Percentiles rank a stretch among this genome's conserved stretches.
Conservation (phyloP, 805 yeast species). For the Kuraishia piskuri region DNA sequence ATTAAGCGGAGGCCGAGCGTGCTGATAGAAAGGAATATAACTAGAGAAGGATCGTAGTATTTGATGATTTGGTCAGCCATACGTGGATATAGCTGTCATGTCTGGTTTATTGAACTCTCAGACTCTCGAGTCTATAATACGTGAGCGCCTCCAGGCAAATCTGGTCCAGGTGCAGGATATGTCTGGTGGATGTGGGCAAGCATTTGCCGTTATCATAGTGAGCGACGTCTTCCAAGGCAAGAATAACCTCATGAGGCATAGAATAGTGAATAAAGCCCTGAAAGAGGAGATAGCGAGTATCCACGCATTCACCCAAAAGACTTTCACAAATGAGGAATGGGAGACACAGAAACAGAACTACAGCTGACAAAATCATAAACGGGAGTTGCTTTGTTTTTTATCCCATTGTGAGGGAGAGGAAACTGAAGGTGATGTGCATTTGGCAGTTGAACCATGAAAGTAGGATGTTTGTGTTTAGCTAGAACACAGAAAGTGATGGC, state of each 20-base stretch:
- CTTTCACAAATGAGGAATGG: conserved; percentile 89
- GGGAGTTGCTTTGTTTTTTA: not conserved
- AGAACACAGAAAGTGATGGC: too few species aligned
- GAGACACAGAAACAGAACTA: conserved; percentile 24
- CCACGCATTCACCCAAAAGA: conserved; percentile 94
- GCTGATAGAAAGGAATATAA: not conserved
- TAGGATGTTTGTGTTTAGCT: too few species aligned
- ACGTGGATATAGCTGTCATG: not conserved
- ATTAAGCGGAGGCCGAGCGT: not conserved
- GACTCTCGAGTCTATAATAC: conserved; percentile 37
- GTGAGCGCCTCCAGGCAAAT: conserved; percentile 47
- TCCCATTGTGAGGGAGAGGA: too few species aligned
- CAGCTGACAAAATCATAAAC: not conserved
- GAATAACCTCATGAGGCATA: conserved; percentile 77
- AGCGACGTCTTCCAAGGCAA: conserved; percentile 63
- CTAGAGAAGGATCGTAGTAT: too few species aligned
- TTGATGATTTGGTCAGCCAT: too few species aligned
- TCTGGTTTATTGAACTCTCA: conserved; percentile 21
- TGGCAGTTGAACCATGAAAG: too few species aligned
- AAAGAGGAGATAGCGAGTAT: conserved; percentile 80
- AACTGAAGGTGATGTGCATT: too few species aligned
- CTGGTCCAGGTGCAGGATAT: conserved; percentile 70
- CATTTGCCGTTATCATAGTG: conserved; percentile 89
- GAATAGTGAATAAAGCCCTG: conserved; percentile 72
- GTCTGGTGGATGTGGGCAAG: conserved; percentile 97